phyloP scores from a whole-genome alignment of 2,329 filamentous ascomycete genomes.

The Paracoccidioides brasiliensis region DNA sequence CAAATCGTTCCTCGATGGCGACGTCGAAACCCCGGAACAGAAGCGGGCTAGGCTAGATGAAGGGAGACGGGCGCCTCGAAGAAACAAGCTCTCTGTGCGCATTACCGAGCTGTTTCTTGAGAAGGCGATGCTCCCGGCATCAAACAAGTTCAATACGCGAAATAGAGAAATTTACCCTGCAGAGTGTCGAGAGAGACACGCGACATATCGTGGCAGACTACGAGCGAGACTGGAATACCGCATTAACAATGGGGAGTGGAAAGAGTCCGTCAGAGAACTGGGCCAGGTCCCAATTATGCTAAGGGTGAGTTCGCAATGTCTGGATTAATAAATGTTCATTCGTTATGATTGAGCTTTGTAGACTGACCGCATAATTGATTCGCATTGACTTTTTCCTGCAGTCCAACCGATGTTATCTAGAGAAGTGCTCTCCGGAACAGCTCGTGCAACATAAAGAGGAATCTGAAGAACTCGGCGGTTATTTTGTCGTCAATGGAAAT shows the following conservation, averaged over 20 bases:
- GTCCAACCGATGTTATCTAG: conserved; percentile 83
- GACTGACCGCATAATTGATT: neutral
- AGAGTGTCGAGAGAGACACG: conserved; percentile 88
- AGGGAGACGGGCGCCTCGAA: conserved; percentile 37
- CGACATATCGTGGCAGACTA: conserved; percentile 78
- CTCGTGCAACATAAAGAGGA: conserved; percentile 85
- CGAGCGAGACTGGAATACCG: conserved; percentile 71
- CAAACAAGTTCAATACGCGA: conserved; percentile 67
- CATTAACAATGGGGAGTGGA: conserved; percentile 75
- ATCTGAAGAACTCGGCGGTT: conserved; percentile 88
- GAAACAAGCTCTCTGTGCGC: conserved; percentile 65
- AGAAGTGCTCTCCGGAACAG: conserved; percentile 67
- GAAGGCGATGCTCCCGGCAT: conserved; percentile 63
- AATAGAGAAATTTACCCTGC: conserved; percentile 80
- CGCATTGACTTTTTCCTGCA: conserved; percentile 23
- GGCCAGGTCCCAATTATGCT: conserved; percentile 90
- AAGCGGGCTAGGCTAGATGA: conserved; percentile 37
- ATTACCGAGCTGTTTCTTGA: conserved; percentile 73
- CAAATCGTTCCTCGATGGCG: conserved; percentile 75
- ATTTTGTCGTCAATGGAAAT: conserved; percentile 95
- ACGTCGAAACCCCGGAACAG: conserved; percentile 33
- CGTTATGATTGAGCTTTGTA: conserved; percentile 3
- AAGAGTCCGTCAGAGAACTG: conserved; percentile 70
- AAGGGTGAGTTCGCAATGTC: conserved; percentile 44
- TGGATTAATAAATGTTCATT: neutral